Base-by-base conservation (phyloP, 2,329 filamentous ascomycete species). In the Didymella segeticola region DNA sequence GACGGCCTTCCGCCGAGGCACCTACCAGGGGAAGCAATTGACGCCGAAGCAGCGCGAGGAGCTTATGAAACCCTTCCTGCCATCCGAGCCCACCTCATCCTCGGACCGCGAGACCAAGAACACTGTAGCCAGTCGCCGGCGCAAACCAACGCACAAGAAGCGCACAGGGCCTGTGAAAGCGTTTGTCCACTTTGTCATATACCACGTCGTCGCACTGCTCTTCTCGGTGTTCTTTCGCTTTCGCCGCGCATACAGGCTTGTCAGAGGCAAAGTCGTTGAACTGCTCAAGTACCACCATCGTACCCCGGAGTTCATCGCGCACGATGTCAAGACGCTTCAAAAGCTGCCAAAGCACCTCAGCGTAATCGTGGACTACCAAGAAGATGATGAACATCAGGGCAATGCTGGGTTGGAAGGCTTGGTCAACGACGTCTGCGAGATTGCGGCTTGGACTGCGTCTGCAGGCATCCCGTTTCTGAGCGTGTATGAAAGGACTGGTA, bases 201-300 rank as follows among this genome's bases (percentile, higher is more conserved):
- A 89, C 74, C 82, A 83, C 56, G 67, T 90, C 51, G 80, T 93
- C 62, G 91, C 96, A 69, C 83, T 89, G 58, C 73, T 96, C 62
- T 98, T 96, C 78, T 93, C 91, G 6, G 79, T 98, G 61, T 96
- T 95, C 74, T 88, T 97, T 62, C 89, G 92, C 58, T 77, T 91
- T 53, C 87, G 93, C 53, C 87, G 91, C 70, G 85, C 86, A 49
- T 95, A 91, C 78, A 89, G 93, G 73, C 85, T 88, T 8, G 82
- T 96, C 43, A 81, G 86, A 63, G 89, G 95, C 72, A 87, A 90
- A 55, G 79, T 93, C 60, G 85, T 91, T 47, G 90, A 91, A 9
- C 84, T 98, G 57, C 81, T 96, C 48, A 93, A 93, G 74, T 95
- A 99, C 78, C 96, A 99, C 78, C 95, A 99, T 75, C 90, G 91